Evolutionary conservation across 2,329 filamentous ascomycete species (phyloP), one percentile per base, ranked within the genome.

Genomic region (Phyllosticta citriasiana): DNA sequence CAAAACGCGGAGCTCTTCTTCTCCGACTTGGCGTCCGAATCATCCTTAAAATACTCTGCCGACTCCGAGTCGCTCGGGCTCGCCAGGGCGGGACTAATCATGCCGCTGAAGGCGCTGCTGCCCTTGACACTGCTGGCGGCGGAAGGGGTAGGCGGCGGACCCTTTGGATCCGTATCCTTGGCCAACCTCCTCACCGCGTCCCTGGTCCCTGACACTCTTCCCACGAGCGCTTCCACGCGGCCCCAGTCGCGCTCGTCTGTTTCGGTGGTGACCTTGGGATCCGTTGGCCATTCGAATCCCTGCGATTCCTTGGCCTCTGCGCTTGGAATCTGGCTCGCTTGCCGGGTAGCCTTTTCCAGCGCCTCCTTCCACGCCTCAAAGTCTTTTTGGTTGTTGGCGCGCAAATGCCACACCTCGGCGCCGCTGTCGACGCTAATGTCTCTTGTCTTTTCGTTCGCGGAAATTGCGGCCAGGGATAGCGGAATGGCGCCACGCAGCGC

Each of bases 381-480:
- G 64, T 97, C 93, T 65, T 88, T 88, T 57, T 85, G 83, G 67
- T 89, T 96, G 57, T 83, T 84, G 2, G 94, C 91, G 68, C 87
- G 87, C 30, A 99, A 79, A 76, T 97, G 94, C 94, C 94, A 99
- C 26, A 99, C 86, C 74, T 99, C 94, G 2, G 94, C 92, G 1
- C 94, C 94, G 0, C 94, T 97, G 72, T 99, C 94, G 62, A 99
- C 94, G 52, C 88, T 96, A 59, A 99, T 96, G 73, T 97, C 93
- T 65, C 91, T 84, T 47, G 89, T 85, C 69, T 89, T 85, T 72
- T 94, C 90, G 70, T 96, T 92, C 7, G 91, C 91, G 3, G 92
- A 89, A 63, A 99, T 88, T 4, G 91, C 94, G 16, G 94, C 94
- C 57, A 99, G 78, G 26, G 91, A 94, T 8, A 99, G 80, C 0